A percentile compares a stretch with the other conserved stretches of the same genome.
Evolutionary conservation across 176 grass and related monocot genomes (phyloP).

Genomic region (Musa beccarii): DNA sequence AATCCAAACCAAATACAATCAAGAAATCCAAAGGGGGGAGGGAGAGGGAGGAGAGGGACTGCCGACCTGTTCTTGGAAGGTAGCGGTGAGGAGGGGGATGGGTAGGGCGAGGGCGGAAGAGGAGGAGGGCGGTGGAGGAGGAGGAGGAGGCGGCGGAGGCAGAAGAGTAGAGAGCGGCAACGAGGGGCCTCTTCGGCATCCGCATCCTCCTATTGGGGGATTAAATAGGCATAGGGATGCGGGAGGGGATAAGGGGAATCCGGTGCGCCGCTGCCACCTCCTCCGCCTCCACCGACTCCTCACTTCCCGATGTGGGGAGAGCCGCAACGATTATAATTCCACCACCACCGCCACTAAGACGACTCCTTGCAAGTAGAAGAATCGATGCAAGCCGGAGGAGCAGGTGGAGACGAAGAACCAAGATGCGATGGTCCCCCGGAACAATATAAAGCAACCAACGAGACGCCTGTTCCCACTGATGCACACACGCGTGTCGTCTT

Average conservation of each 20-base stretch:
- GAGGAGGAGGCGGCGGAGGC: constrained; percentile 33
- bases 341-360: not conserved
- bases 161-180: constrained; percentile 28
- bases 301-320: not conserved
- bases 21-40: not conserved
- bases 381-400: not conserved
- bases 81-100: not conserved
- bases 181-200: constrained; percentile 45
- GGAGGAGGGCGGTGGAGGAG: constrained; percentile 3
- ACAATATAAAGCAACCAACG: not conserved
- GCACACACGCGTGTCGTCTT: not conserved
- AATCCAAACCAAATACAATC: not conserved
- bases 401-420: not conserved
- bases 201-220: constrained; percentile 24
- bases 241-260: constrained; percentile 6
- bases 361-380: not conserved
- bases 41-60: not conserved
- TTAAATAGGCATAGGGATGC: constrained; percentile 42
- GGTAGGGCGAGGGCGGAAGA: constrained; percentile 13
- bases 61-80: constrained; percentile 23
- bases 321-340: not conserved
- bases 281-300: constrained; percentile 15
- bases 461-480: not conserved
- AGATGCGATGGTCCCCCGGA: constrained; percentile 32
- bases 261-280: not conserved